These are phyloP conservation scores for Eucalyptus shirleyi DNA, from an alignment of 345 rosid genomes.

Conservation along the genomic window DNA sequence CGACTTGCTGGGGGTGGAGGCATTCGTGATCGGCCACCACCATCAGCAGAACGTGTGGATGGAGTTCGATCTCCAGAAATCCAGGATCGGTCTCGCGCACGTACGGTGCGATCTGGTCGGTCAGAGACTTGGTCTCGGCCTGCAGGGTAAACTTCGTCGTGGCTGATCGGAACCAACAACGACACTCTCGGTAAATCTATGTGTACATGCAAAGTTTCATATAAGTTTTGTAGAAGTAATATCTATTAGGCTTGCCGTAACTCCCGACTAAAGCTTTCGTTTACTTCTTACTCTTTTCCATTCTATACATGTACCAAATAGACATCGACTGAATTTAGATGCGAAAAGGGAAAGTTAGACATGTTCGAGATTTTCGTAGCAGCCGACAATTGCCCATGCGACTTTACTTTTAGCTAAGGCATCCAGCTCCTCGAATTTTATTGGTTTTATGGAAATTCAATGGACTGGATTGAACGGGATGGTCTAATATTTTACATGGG, in stretches of 20 bases:
- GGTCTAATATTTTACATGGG: neutral
- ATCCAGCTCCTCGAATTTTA: neutral
- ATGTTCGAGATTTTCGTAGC: neutral
- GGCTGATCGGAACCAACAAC: neutral
- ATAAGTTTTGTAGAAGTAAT: neutral
- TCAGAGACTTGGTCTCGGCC: constrained; percentile 51
- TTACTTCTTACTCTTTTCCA: neutral
- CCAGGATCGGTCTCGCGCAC: constrained; percentile 69
- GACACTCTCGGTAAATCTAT: neutral
- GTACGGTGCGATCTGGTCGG: constrained; percentile 70
- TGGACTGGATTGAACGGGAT: neutral
- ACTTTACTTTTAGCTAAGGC: neutral
- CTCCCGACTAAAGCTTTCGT: neutral
- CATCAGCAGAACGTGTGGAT: constrained; percentile 94
- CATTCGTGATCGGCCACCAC: constrained; percentile 83
- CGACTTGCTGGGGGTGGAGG: constrained; percentile 78
- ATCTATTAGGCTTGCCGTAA: neutral
- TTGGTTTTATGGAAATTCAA: neutral
- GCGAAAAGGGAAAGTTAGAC: neutral
- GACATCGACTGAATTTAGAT: neutral
- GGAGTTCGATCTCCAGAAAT: constrained; percentile 73
- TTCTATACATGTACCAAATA: neutral
- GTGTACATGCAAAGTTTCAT: neutral
- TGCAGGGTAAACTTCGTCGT: neutral
- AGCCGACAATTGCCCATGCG: neutral